Percentiles rank a stretch among this genome's conserved stretches.
Conservation (phyloP, 208 protist genomes). For the Vickermania ingenoplastis region DNA sequence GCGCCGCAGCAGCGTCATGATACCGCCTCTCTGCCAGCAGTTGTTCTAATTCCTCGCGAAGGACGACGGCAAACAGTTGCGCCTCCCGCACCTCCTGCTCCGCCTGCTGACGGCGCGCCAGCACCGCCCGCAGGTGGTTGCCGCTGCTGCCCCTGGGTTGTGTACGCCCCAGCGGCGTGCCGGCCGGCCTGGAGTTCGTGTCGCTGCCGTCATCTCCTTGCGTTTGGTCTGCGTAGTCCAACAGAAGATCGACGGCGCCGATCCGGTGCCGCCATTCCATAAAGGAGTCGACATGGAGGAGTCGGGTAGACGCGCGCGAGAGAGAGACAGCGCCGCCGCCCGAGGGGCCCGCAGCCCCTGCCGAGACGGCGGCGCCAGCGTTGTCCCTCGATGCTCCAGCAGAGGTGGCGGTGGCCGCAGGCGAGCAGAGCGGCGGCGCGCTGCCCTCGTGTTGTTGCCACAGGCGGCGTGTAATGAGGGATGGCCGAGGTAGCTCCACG, state of each 20-base stretch:
- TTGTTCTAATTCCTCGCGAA: constrained; percentile 57
- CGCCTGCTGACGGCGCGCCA: neutral
- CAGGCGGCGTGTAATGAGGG: neutral
- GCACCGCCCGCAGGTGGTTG: constrained; percentile 2
- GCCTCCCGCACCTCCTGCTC: constrained; percentile 21
- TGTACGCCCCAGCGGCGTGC: no score
- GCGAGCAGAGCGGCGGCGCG: neutral
- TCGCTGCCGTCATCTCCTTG: no score
- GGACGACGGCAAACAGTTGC: constrained; percentile 47
- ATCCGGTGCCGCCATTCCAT: constrained; percentile 48
- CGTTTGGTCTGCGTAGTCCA: no score
- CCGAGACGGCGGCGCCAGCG: neutral
- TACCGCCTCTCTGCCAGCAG: constrained; percentile 58
- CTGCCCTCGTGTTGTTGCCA: neutral
- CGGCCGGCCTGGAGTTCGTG: neutral
- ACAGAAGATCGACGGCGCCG: constrained; percentile 5
- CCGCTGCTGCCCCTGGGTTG: constrained; percentile 5
- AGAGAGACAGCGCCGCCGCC: neutral
- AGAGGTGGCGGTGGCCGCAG: neutral
- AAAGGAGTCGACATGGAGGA: constrained; percentile 49
- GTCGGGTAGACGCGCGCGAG: constrained; percentile 45
- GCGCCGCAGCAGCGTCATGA: constrained; percentile 53
- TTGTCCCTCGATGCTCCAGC: neutral
- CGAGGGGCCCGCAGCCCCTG: neutral
- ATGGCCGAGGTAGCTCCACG: neutral